These are phyloP conservation scores for Cubamyces sp. DNA, from an alignment of 768 basidiomycete species.

Conservation along the genomic window DNA sequence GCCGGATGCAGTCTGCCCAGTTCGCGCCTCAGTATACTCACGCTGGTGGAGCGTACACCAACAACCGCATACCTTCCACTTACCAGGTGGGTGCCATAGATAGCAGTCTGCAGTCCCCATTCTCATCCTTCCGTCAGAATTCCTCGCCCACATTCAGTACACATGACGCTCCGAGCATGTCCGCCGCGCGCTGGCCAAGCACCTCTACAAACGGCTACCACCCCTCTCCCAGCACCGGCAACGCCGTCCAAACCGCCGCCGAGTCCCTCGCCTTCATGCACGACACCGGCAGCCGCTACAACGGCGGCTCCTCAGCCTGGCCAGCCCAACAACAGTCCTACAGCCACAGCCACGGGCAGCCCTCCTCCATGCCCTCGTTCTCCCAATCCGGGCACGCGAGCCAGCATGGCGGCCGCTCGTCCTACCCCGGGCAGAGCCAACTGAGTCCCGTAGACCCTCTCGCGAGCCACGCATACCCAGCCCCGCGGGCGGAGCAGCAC, in stretches of 20 bases:
- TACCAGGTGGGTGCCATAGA: conserved; percentile 19
- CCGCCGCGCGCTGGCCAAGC: conserved; percentile 18
- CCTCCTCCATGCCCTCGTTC: not conserved
- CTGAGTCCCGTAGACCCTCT: conserved; percentile 12
- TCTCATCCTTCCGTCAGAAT: not conserved
- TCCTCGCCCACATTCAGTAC: not conserved
- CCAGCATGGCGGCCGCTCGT: conserved; percentile 7
- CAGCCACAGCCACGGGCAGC: conserved; percentile 6
- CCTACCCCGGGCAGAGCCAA: conserved; percentile 1
- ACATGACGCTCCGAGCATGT: conserved; percentile 6
- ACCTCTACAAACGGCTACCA: conserved; percentile 19
- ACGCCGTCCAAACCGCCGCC: conserved; percentile 20
- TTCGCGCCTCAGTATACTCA: conserved; percentile 19
- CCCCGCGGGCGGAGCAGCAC: conserved; percentile 16
- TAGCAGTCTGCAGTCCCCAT: fast-evolving
- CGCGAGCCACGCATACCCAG: conserved; percentile 2
- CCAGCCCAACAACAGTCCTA: conserved; percentile 1
- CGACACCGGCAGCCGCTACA: conserved; percentile 18
- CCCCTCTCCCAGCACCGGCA: not conserved
- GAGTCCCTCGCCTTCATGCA: conserved; percentile 28
- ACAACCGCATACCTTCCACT: conserved; percentile 8
- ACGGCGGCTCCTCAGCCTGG: not conserved
- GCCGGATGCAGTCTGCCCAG: conserved; percentile 17
- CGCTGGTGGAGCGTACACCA: conserved; percentile 9
- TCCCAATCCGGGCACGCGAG: not conserved